Conservation (phyloP, 352 stramenopile species). For the Peronospora farinosa region DNA sequence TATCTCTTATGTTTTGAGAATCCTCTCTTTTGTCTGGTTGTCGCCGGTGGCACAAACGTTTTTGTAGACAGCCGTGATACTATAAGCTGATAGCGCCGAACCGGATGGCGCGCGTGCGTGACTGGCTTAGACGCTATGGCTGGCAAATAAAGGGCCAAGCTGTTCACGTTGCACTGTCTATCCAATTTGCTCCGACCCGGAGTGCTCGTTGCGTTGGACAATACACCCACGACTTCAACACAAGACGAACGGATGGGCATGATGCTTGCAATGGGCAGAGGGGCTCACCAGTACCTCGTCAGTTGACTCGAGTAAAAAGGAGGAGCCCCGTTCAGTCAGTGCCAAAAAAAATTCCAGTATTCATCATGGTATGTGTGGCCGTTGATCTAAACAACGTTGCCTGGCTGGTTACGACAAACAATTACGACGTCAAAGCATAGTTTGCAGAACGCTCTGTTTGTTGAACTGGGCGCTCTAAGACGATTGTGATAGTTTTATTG, state of each 20-base stretch:
- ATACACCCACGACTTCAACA: slow-evolving; percentile 14
- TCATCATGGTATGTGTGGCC: slow-evolving; percentile 22
- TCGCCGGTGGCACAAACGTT: slow-evolving; percentile 23
- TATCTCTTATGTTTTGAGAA: slow-evolving; percentile 10
- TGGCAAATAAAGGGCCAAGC: slow-evolving; percentile 13
- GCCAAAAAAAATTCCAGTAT: slow-evolving; percentile 27
- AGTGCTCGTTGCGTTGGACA: slow-evolving; percentile 16
- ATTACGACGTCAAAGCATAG: slow-evolving; percentile 10
- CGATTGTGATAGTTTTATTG: slow-evolving; percentile 8
- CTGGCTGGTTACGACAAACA: slow-evolving; percentile 10
- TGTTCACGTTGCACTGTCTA: slow-evolving; percentile 27
- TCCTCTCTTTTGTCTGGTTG: slow-evolving; percentile 28
- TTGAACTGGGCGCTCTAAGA: slow-evolving; percentile 17
- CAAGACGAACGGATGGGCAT: neutral
- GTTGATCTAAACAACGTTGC: neutral
- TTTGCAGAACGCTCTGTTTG: slow-evolving; percentile 5
- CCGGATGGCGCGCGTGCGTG: slow-evolving; percentile 16
- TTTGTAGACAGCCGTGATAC: slow-evolving; percentile 25
- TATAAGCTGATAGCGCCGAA: slow-evolving; percentile 24
- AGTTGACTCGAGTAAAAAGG: slow-evolving; percentile 10
- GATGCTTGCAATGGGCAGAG: neutral
- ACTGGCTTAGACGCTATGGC: slow-evolving; percentile 15
- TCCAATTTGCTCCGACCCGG: slow-evolving; percentile 24
- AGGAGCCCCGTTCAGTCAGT: slow-evolving; percentile 8
- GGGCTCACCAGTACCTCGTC: slow-evolving; percentile 2